phyloP scores from a whole-genome alignment of 2,329 filamentous ascomycete species.

The Elsinoe perseae region DNA sequence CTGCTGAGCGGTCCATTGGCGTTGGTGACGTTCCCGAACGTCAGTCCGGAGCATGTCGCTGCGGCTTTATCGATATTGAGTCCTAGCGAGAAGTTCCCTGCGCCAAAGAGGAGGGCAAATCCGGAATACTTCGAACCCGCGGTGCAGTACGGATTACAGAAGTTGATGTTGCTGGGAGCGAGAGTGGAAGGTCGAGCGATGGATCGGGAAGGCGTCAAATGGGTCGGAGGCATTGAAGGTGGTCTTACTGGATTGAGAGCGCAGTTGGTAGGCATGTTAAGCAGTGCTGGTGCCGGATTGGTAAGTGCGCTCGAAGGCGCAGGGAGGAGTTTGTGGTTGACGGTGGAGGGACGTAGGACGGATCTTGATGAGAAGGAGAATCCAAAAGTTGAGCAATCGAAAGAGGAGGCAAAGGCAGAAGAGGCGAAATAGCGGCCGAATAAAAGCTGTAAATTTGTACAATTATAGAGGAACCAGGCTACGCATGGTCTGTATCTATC shows the following conservation, averaged over 20 bases:
- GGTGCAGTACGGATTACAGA: conserved; percentile 76
- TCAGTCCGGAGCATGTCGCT: conserved; percentile 77
- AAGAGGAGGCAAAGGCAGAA: conserved; percentile 15
- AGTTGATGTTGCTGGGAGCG: conserved; percentile 78
- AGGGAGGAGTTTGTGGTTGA: conserved; percentile 75
- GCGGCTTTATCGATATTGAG: conserved; percentile 70
- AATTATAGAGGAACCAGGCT: background rate
- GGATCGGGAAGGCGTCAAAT: conserved; percentile 62
- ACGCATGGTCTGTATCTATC: background rate
- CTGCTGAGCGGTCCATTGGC: conserved; percentile 76
- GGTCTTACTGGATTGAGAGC: conserved; percentile 72
- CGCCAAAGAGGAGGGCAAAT: conserved; percentile 65
- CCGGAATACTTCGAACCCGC: conserved; percentile 73
- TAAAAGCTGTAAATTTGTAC: background rate
- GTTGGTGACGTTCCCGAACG: conserved; percentile 67
- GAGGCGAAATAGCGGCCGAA: background rate
- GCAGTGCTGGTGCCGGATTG: conserved; percentile 69
- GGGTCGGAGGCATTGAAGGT: conserved; percentile 70
- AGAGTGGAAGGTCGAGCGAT: conserved; percentile 80
- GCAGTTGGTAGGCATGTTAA: conserved; percentile 73
- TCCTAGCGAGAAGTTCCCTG: conserved; percentile 66
- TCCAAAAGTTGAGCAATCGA: conserved; percentile 20
- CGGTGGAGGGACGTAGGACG: conserved; percentile 71
- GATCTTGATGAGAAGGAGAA: conserved; percentile 69
- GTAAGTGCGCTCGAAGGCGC: conserved; percentile 72